A percentile compares a stretch with the other conserved stretches of the same genome.
Evolutionary conservation across 1,284 basidiomycete species (phyloP).

Genomic region (Rhodotorula sp.): DNA sequence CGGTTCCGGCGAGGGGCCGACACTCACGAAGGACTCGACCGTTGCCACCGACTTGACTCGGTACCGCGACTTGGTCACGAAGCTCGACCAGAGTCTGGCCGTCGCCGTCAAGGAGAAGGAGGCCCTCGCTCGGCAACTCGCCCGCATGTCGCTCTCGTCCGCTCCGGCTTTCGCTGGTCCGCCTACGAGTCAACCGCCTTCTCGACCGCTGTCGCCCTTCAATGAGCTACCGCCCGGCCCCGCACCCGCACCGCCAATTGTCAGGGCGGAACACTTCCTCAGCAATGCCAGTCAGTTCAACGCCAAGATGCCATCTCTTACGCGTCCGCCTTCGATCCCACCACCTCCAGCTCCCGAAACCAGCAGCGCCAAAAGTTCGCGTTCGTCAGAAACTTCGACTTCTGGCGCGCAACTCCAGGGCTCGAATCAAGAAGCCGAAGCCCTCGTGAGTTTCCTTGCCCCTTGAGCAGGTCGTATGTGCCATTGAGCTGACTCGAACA

Average conservation of each 20-base stretch:
- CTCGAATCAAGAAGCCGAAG: slow-evolving; percentile 73
- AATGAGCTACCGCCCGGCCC: slow-evolving; percentile 2
- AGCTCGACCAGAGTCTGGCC: slow-evolving; percentile 72
- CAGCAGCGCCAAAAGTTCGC: slow-evolving; percentile 46
- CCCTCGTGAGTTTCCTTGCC: slow-evolving; percentile 52
- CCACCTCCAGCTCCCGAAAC: slow-evolving; percentile 67
- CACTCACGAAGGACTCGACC: neutral
- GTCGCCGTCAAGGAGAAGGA: slow-evolving; percentile 52
- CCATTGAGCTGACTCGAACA: neutral
- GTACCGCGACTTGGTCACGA: slow-evolving; percentile 68
- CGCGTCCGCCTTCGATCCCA: slow-evolving; percentile 81
- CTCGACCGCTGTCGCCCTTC: slow-evolving; percentile 20
- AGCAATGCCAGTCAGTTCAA: slow-evolving; percentile 37
- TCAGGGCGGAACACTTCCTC: slow-evolving; percentile 32
- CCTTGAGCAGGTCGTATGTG: neutral
- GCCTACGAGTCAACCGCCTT: neutral
- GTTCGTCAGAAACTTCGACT: slow-evolving; percentile 12
- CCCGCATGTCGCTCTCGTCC: slow-evolving; percentile 28
- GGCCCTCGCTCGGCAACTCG: slow-evolving; percentile 26
- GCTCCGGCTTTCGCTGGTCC: neutral
- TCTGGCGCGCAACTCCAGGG: slow-evolving; percentile 51
- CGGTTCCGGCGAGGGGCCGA: no score
- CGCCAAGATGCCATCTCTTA: slow-evolving; percentile 78
- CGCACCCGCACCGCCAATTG: neutral
- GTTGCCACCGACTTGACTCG: slow-evolving; percentile 61